Conservation (phyloP, 805 yeast genomes). For the Yamadazyma insecticola region DNA sequence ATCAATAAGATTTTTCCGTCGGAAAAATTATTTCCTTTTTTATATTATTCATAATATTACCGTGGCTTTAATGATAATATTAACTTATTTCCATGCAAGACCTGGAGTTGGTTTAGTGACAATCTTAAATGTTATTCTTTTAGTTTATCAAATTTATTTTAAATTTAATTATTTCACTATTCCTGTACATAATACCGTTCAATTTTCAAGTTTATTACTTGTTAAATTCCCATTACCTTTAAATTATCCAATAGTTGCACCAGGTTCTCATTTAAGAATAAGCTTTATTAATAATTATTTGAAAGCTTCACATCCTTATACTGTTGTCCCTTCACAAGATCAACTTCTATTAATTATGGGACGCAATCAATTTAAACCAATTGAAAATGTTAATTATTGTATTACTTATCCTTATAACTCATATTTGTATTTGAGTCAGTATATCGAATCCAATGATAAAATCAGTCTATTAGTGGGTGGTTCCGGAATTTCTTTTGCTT, state of each 20-base stretch:
- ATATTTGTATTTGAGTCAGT: constrained; percentile 1
- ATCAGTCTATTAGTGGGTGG: constrained; percentile 9
- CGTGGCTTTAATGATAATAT: constrained; percentile 39
- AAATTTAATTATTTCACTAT: constrained; percentile 18
- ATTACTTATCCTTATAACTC: constrained; percentile 9
- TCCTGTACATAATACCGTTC: constrained; percentile 1
- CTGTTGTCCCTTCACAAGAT: no score
- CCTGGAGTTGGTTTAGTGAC: constrained; percentile 47
- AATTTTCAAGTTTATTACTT: constrained; percentile 5
- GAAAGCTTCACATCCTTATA: constrained; percentile 12
- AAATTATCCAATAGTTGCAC: constrained; percentile 6
- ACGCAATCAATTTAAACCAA: constrained; percentile 4
- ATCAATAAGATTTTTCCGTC: constrained; percentile 48
- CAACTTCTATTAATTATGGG: no score
- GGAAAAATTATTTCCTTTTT: constrained; percentile 46
- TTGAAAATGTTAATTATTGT: constrained; percentile 5
- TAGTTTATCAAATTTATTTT: constrained; percentile 33
- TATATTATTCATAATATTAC: constrained; percentile 54
- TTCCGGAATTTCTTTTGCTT: constrained; percentile 11
- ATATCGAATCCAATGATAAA: constrained; percentile 1
- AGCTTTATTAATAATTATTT: constrained; percentile 1
- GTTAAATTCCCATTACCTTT: constrained; percentile 6
- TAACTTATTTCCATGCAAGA: constrained; percentile 61
- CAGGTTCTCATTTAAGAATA: constrained; percentile 10
- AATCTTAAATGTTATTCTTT: constrained; percentile 13